These are phyloP conservation scores for Fraxinus dipetala DNA, from an alignment of 305 asterid genomes.

Conservation along the genomic window DNA sequence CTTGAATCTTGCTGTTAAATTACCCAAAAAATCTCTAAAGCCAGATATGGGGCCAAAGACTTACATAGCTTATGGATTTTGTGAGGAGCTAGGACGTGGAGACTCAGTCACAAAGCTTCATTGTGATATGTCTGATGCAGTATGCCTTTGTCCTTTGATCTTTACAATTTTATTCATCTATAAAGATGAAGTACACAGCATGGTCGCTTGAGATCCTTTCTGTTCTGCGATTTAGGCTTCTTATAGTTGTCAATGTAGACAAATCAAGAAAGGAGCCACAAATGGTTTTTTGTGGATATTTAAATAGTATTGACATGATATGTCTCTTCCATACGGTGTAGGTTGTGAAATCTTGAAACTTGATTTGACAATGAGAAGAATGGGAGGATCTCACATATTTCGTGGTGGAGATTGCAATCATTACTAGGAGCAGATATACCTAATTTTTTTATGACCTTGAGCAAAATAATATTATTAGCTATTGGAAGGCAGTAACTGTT, in stretches of 20 bases:
- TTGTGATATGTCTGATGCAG: conserved; percentile 73
- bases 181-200: not conserved
- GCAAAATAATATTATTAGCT: not conserved
- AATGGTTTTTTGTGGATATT: not conserved
- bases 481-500: not conserved
- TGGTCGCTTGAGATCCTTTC: not conserved
- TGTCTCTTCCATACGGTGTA: not conserved
- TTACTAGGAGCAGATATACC: not conserved
- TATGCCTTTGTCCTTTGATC: conserved; percentile 23
- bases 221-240: not conserved
- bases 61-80: conserved; percentile 62
- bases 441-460: not conserved
- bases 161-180: not conserved
- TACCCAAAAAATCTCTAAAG: conserved; percentile 42
- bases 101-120: conserved; percentile 81
- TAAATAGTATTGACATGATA: not conserved
- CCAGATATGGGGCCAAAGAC: conserved; percentile 79
- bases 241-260: not conserved
- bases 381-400: not conserved
- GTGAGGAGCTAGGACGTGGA: conserved; percentile 64
- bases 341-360: not conserved
- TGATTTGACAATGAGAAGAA: not conserved
- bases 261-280: not conserved
- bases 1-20: conserved; percentile 53
- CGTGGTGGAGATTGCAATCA: not conserved